Percentiles rank a stretch among this genome's conserved stretches.
These are phyloP conservation scores for Auxenochlorella protothecoides DNA, from an alignment of 139 green algal species.

Conservation along the genomic window DNA sequence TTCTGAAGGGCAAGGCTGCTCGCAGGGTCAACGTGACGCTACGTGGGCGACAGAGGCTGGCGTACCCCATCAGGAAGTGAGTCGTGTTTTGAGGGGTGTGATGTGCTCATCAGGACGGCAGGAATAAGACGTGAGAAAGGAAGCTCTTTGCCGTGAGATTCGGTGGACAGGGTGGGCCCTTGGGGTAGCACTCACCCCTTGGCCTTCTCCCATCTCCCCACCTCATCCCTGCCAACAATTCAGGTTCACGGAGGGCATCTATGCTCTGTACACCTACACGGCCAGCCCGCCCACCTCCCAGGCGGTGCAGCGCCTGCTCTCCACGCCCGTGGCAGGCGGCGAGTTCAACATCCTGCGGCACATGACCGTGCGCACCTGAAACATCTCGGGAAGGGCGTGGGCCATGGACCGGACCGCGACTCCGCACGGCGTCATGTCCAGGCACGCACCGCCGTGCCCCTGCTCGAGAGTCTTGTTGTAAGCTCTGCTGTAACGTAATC, in stretches of 20 bases:
- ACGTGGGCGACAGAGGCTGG: slow-evolving; percentile 46
- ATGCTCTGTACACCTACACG: slow-evolving; percentile 75
- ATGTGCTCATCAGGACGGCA: neutral
- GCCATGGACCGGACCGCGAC: no score
- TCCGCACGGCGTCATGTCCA: no score
- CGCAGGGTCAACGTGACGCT: slow-evolving; percentile 59
- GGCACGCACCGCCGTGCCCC: no score
- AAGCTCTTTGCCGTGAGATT: no score
- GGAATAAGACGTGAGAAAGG: neutral
- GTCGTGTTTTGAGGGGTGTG: neutral
- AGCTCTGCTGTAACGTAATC: no score
- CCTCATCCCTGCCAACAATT: neutral
- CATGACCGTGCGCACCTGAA: neutral
- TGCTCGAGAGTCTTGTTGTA: no score
- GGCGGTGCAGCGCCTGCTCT: slow-evolving; percentile 69
- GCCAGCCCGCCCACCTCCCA: slow-evolving; percentile 44
- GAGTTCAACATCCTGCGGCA: slow-evolving; percentile 72
- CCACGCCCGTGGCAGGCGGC: slow-evolving; percentile 53
- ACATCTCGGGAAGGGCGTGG: no score
- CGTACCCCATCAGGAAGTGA: slow-evolving; percentile 79
- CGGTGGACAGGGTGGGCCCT: no score
- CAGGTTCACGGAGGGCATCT: slow-evolving; percentile 76
- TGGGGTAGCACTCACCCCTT: neutral
- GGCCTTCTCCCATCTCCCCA: neutral
- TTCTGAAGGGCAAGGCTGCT: slow-evolving; percentile 67